Conservation (phyloP, 257 asterid species). For the Ballota nigra region DNA sequence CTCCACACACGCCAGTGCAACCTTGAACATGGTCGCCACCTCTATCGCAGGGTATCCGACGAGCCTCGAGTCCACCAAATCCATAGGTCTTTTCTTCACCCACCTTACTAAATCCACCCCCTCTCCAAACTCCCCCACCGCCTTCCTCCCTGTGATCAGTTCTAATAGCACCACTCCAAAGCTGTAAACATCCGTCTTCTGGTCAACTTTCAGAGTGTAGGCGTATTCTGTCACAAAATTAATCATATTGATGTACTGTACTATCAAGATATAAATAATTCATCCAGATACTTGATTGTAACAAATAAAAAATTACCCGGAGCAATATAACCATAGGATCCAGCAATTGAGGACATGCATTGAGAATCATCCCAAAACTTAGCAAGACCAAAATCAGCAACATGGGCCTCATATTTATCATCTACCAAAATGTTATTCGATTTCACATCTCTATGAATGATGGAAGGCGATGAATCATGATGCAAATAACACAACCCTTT, state of each 20-base stretch:
- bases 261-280: no score
- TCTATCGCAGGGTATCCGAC: slow-evolving; percentile 40
- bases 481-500: slow-evolving; percentile 79
- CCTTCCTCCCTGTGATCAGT: slow-evolving; percentile 68
- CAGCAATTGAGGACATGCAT: slow-evolving; percentile 85
- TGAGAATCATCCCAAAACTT: slow-evolving; percentile 66
- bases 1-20: slow-evolving; percentile 78
- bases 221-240: slow-evolving; percentile 61
- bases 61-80: slow-evolving; percentile 59
- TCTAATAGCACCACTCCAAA: slow-evolving; percentile 85
- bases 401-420: slow-evolving; percentile 76
- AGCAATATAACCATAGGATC: slow-evolving; percentile 90
- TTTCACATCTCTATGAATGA: slow-evolving; percentile 79
- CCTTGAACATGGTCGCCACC: slow-evolving; percentile 57
- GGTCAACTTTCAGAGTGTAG: slow-evolving; percentile 73
- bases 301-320: slow-evolving; percentile 46
- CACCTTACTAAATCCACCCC: slow-evolving; percentile 84
- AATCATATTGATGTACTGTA: no score
- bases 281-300: no score
- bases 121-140: slow-evolving; percentile 87
- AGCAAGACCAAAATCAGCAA: slow-evolving; percentile 91
- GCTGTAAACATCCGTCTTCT: slow-evolving; percentile 86
- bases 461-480: slow-evolving; percentile 81
- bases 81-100: slow-evolving; percentile 55
- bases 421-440: slow-evolving; percentile 79